Evolutionary conservation across 441 rosid genomes (phyloP).

Genomic region (California macrophylla): DNA sequence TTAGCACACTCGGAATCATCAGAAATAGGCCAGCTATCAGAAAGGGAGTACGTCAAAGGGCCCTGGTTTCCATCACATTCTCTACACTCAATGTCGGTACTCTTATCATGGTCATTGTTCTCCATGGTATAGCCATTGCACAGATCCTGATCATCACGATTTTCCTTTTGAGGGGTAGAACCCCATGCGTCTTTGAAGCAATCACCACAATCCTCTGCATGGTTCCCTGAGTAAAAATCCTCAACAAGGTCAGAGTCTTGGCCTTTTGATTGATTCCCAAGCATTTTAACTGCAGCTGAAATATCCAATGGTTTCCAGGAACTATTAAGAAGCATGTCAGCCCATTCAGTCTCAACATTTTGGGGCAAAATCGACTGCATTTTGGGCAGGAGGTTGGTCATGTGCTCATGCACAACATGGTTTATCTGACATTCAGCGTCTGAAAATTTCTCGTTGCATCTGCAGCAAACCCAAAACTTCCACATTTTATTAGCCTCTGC

Average conservation of each 20-base stretch:
- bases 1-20: slow-evolving; percentile 68
- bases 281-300: slow-evolving; percentile 47
- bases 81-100: slow-evolving; percentile 25
- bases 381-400: slow-evolving; percentile 59
- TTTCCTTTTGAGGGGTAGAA: slow-evolving; percentile 57
- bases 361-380: slow-evolving; percentile 76
- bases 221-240: slow-evolving; percentile 31
- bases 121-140: slow-evolving; percentile 27
- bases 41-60: slow-evolving; percentile 23
- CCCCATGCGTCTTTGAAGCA: slow-evolving; percentile 77
- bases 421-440: slow-evolving; percentile 61
- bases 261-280: slow-evolving; percentile 35
- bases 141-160: slow-evolving; percentile 21
- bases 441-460: slow-evolving; percentile 47
- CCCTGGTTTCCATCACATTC: slow-evolving; percentile 35
- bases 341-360: slow-evolving; percentile 52
- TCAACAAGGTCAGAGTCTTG: slow-evolving; percentile 32
- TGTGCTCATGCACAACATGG: slow-evolving; percentile 69
- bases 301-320: slow-evolving; percentile 86
- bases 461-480: slow-evolving; percentile 74
- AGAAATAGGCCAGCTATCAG: slow-evolving; percentile 59
- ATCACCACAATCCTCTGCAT: slow-evolving; percentile 43
- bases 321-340: slow-evolving; percentile 54
- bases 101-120: slow-evolving; percentile 27
- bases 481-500: slow-evolving; percentile 52